Base-by-base conservation (phyloP, 2,329 filamentous ascomycete species). In the Sporothrix variecibatus region DNA sequence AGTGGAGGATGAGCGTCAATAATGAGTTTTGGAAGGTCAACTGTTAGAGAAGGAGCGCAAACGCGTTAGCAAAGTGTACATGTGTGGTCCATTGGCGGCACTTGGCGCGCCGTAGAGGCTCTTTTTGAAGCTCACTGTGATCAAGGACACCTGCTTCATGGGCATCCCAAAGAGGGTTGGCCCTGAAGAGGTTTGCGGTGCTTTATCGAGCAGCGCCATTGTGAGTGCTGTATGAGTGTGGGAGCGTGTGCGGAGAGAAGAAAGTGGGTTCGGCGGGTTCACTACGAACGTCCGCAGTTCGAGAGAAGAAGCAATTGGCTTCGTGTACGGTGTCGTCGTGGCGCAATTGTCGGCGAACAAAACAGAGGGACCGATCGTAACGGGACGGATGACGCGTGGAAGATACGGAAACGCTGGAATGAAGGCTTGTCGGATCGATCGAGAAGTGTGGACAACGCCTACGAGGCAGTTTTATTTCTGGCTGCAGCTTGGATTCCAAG, bases 1-100 rank as follows among this genome's bases (percentile, higher is more conserved):
- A 97, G 84, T 98, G 95, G 87, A 97, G 93, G 73, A 98, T 88
- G 77, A 95, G 84, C 75, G 94, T 94, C 75, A 95, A 86, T 34
- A 90, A 91, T 8, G 92, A 94, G 81, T 95, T 95, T 84, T 95
- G 92, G 76, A 93, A 90, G 38, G 91, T 94, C 79, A 95, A 87
- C 93, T 95, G 79, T 28, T 64, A 80, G 78, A 79, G 34, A n/a
- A 17, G 11, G 26, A 26, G 62, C n/a, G 38, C 62, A n/a, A 28
- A n/a, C 31, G 58, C n/a, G 38, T 67, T 67, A 67, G 62, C 62
- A 46, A 46, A 28, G 31, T 20, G 34, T 34, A 34, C 34, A 34
- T 34, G 38, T 40, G 23, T 5, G 56, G 38, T 28, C 38, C 12
- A 28, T 67, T 43, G 38, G 12, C 38, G 31, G 15, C 31, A 15